Evolutionary conservation across 2,329 filamentous ascomycete species (phyloP), one percentile per base, ranked within the genome.

Genomic region (Madurella mycetomatis): DNA sequence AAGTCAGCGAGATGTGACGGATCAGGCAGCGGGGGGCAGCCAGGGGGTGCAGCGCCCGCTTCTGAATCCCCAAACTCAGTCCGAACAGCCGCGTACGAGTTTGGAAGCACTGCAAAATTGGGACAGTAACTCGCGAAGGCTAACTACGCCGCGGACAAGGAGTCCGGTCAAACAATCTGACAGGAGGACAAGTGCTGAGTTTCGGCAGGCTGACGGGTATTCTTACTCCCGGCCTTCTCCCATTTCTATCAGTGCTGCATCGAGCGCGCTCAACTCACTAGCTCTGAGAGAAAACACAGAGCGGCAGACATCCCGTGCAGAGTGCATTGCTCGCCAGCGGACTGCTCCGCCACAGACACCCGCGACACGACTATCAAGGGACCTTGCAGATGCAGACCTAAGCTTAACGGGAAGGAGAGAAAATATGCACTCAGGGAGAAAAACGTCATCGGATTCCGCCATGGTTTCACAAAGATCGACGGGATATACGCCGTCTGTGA

Each of bases 221-320:
- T 60, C 65, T 1, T 67, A 65, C 31, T 55, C 65, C 25, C 67
- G 67, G 0, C 70, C 77, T 11, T 78, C 79, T 2, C 67, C 76
- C 1, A 69, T 82, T 2, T 82, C 80, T 7, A 65, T 83, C 12
- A 81, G 76, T 48, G 80, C 80, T 41, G 80, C 80, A 15, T 81
- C 80, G 5, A 83, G 78, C 60, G 80, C 80, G 7, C 60, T 83
- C 5, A 76, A 68, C 41, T 69, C 73, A 9, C 56, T 68, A 60
- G 47, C 48, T 7, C 37, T 61, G 61, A 65, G 53, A 58, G 64
- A 61, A 7, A 51, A 19, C 37, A 9, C 30, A 1, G 56, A 57
- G 4, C 53, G 50, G 1, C 43, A 43, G 9, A 54, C 55, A 1
- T 55, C 54, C 5, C 53, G 53, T 19, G 44, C 54, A 17, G 58